Percentiles rank a stretch among this genome's conserved stretches.
phyloP scores from a whole-genome alignment of 2,329 filamentous ascomycete species.

The Pezicula radicicola region DNA sequence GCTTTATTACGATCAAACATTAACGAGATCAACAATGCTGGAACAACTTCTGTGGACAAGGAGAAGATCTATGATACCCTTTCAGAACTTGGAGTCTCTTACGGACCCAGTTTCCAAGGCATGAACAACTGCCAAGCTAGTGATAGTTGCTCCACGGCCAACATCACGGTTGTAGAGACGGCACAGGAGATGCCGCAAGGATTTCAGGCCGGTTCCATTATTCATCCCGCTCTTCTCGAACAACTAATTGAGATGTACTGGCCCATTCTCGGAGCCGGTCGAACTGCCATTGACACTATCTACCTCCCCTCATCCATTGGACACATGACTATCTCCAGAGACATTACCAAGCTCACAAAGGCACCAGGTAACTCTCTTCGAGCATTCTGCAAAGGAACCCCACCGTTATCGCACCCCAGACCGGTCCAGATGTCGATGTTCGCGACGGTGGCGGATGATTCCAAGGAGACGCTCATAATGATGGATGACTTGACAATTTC shows the following conservation, averaged over 20 bases:
- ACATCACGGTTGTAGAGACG: constrained; percentile 40
- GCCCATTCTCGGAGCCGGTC: constrained; percentile 34
- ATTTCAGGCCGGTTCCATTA: constrained; percentile 37
- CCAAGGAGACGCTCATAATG: constrained; percentile 32
- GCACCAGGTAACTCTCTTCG: constrained; percentile 30
- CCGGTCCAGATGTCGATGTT: constrained; percentile 38
- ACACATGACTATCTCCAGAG: constrained; percentile 33
- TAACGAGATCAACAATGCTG: constrained; percentile 25
- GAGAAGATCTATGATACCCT: constrained; percentile 44
- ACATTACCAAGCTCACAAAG: constrained; percentile 33
- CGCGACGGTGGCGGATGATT: constrained; percentile 24
- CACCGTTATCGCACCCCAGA: constrained; percentile 26
- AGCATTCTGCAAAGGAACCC: constrained; percentile 35
- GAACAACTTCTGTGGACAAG: constrained; percentile 28
- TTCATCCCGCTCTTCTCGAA: constrained; percentile 47
- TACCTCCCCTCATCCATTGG: constrained; percentile 42
- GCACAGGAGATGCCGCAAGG: constrained; percentile 39
- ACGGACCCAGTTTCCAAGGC: constrained; percentile 50
- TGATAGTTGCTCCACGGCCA: constrained; percentile 26
- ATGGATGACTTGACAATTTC: constrained; percentile 36
- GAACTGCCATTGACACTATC: constrained; percentile 31
- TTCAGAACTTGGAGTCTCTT: constrained; percentile 43
- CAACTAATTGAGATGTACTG: constrained; percentile 40
- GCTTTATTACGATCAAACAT: constrained; percentile 28
- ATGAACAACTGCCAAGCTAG: constrained; percentile 42